Evolutionary conservation across 768 basidiomycete species (phyloP), one percentile per base, ranked within the genome.

Genomic region (Coprinellus micaceus): DNA sequence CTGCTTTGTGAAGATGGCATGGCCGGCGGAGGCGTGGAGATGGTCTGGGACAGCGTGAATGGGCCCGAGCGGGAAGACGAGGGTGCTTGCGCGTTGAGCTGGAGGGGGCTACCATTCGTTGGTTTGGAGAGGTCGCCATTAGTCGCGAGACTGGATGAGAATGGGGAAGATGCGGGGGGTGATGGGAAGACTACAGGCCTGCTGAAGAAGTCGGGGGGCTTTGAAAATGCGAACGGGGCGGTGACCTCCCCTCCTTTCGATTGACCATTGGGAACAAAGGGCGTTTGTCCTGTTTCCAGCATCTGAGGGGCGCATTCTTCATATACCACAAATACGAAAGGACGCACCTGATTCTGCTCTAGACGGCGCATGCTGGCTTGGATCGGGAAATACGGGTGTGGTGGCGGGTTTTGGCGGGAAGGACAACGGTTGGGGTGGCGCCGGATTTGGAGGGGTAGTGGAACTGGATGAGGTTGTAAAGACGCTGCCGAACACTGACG

Each of bases 401-500:
- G 33, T 6, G 33, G 33, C 6, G 6, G 33, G 6, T 13, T 13
- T 33, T 33, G 33, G 33, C 33, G 6, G 6, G 33, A 33, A 43
- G 6, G 10, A 43, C 7, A 17, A 5, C 15, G n/a, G n/a, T 5
- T 4, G n/a, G 40, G 19, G 30, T 7, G n/a, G 26, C 15, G n/a
- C 28, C 13, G 54, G 52, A 41, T 50, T 51, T 44, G 59, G 41
- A 24, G 39, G 25, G 54, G 33, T 36, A 45, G 10, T 22, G 49
- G 36, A 37, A 17, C 40, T 43, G 10, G 40, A 43, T 7, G 19
- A 7, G 40, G 15, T 43, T 43, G 40, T 6, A 21, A 45, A 39
- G 37, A 52, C 13, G 43, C 45, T 57, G 1, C 61, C 58, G 56
- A 70, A 69, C 4, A 65, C 66, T 2, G 67, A 67, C 7, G 51